Evolutionary conservation across 805 yeast species (phyloP).

Genomic region (Lachancea waltii): DNA sequence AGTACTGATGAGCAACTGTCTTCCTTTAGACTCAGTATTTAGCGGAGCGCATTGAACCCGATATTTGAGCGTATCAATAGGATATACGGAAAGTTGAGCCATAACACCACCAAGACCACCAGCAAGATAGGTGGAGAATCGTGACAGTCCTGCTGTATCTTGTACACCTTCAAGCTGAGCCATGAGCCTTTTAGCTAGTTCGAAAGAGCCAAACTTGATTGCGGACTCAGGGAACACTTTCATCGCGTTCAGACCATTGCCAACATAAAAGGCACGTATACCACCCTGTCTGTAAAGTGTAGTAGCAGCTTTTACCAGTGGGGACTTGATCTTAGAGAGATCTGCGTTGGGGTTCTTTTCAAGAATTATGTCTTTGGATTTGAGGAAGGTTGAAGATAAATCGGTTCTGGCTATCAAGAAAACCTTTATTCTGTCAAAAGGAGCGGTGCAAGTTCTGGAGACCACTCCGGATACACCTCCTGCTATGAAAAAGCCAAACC

Average conservation of each 20-base stretch:
- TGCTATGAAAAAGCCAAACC: conserved; percentile 85
- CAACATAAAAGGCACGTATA: conserved; percentile 79
- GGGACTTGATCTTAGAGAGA: conserved; percentile 54
- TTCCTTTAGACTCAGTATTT: conserved; percentile 55
- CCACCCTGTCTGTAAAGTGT: conserved; percentile 88
- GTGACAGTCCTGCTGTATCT: conserved; percentile 64
- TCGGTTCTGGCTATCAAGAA: conserved; percentile 89
- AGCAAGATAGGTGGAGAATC: conserved; percentile 74
- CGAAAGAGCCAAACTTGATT: conserved; percentile 94
- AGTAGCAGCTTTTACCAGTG: conserved; percentile 71
- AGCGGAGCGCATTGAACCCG: conserved; percentile 88
- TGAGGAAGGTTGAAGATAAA: conserved; percentile 60
- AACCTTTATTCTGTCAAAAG: conserved; percentile 91
- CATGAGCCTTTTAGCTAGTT: conserved; percentile 69
- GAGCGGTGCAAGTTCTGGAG: conserved; percentile 94
- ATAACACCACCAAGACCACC: conserved; percentile 97
- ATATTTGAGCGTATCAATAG: conserved; percentile 90
- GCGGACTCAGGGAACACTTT: conserved; percentile 97
- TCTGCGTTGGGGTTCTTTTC: conserved; percentile 37
- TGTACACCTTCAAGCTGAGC: conserved; percentile 69
- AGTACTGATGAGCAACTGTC: conserved; percentile 53
- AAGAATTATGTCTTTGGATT: conserved; percentile 44
- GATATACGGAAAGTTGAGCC: conserved; percentile 89
- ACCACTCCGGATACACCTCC: conserved; percentile 96
- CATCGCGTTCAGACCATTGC: conserved; percentile 87